Evolutionary conservation across 2,329 filamentous ascomycete species (phyloP).

Genomic region (Pyrenophora seminiperda): DNA sequence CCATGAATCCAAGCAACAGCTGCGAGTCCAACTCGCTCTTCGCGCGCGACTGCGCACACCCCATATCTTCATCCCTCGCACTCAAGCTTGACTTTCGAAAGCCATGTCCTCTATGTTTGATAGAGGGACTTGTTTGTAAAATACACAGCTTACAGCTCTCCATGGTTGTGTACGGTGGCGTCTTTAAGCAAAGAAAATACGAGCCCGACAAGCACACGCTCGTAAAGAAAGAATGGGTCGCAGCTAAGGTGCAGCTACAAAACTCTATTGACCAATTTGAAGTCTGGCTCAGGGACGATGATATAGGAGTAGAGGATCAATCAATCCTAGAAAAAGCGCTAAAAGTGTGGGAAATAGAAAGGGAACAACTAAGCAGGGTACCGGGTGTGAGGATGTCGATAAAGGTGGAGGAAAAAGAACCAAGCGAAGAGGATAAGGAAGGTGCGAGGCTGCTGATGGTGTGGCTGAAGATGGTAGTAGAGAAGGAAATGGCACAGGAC

Average conservation of each 20-base stretch:
- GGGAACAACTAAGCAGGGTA: conserved; percentile 9
- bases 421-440: conserved; percentile 12
- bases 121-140: too few species aligned
- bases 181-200: conserved; percentile 2
- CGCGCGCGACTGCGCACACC: too few species aligned
- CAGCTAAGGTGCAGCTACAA: conserved; percentile 11
- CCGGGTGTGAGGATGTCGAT: conserved; percentile 13
- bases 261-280: conserved; percentile 13
- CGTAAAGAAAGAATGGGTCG: conserved; percentile 8
- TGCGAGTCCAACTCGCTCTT: too few species aligned
- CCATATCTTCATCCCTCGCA: too few species aligned
- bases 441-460: conserved; percentile 4
- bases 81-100: too few species aligned
- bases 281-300: neutral
- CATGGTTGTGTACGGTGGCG: conserved; percentile 6
- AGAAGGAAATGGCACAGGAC: conserved; percentile 3
- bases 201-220: neutral
- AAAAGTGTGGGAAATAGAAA: conserved; percentile 13
- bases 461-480: conserved; percentile 3
- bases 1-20: too few species aligned
- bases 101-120: too few species aligned
- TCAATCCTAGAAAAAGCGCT: conserved; percentile 10
- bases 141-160: neutral
- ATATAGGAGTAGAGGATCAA: conserved; percentile 1
- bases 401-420: conserved; percentile 11